phyloP scores from a whole-genome alignment of 2,329 filamentous ascomycete species.

The Arthrobotrys conoides region DNA sequence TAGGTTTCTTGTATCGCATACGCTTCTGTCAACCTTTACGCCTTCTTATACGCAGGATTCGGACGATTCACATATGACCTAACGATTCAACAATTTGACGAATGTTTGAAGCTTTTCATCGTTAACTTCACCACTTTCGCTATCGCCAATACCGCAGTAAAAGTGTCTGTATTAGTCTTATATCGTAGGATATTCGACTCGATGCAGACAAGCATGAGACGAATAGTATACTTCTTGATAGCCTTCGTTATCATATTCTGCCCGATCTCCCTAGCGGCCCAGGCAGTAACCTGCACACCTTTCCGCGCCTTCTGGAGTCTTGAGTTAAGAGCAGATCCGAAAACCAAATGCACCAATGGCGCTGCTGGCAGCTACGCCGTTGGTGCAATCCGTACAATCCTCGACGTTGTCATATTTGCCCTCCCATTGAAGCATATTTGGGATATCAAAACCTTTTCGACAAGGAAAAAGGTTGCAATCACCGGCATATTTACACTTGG shows the following conservation, averaged over 20 bases:
- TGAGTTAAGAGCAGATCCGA: constrained; percentile 43
- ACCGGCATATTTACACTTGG: constrained; percentile 51
- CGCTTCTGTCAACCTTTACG: constrained; percentile 41
- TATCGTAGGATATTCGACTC: constrained; percentile 57
- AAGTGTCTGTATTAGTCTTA: constrained; percentile 52
- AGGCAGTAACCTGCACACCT: constrained; percentile 35
- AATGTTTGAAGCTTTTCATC: constrained; percentile 42
- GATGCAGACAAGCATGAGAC: constrained; percentile 55
- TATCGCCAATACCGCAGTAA: constrained; percentile 55
- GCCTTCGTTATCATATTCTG: constrained; percentile 47
- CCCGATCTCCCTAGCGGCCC: constrained; percentile 36
- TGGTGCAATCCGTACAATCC: constrained; percentile 29
- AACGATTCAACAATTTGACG: constrained; percentile 36
- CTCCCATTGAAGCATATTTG: constrained; percentile 58
- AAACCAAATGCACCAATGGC: constrained; percentile 26
- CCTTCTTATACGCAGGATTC: constrained; percentile 54
- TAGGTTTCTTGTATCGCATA: constrained; percentile 47
- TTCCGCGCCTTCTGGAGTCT: constrained; percentile 46
- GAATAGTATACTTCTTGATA: constrained; percentile 45
- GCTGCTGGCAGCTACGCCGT: constrained; percentile 31
- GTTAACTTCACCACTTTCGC: constrained; percentile 53
- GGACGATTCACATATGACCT: constrained; percentile 54
- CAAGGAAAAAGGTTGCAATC: constrained; percentile 52
- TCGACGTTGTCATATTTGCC: constrained; percentile 50
- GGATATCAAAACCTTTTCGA: constrained; percentile 53